Evolutionary conservation across 306 rosid genomes (phyloP), one percentile per base, ranked within the genome.

Genomic region (Acacia melanoxylon): DNA sequence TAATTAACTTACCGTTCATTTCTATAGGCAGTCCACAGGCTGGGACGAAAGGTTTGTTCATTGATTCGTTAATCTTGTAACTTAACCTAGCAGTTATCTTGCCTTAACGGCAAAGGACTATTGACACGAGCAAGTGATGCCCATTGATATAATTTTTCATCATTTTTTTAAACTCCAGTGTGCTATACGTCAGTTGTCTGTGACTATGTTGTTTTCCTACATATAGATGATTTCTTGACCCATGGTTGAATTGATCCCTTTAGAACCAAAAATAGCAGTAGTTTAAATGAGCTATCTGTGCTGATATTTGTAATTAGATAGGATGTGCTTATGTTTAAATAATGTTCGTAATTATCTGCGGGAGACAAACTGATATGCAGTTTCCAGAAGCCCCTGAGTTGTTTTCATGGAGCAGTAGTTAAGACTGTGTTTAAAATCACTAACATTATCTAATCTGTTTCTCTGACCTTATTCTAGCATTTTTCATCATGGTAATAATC

Each of bases 131-230:
- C 72, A 19, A 2, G 22, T 70, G 48, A 46, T 31, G 20, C 48
- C 31, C 24, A 46, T 61, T 31, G 65, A 51, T 44, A 72, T 52
- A 2, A 19, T 78, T 29, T 27, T 2, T 41, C 12, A 13, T 62
- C 27, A 5, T 27, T 72, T 49, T 25, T 16, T 45, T 1, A 22
- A 44, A 44, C 58, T 63, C 12, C 10, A 1, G 71, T 51, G 27
- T 2, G 42, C 52, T 25, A 14, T 51, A 15, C 20, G 54, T 66
- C 54, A 37, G 14, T 78, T 78, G 63, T 41, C 37, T 22, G 40
- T 74, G 45, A 3, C 17, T 63, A 51, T 75, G 69, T 81, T 81
- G 85, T 54, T 81, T 71, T 12, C 31, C 42, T 31, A 48, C 19
- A 27, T 11, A 10, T 59, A 10, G 63, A 56, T 56, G 40, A 62